Conservation (phyloP, 2,329 filamentous ascomycete genomes). For the Cladorrhinum sp. region DNA sequence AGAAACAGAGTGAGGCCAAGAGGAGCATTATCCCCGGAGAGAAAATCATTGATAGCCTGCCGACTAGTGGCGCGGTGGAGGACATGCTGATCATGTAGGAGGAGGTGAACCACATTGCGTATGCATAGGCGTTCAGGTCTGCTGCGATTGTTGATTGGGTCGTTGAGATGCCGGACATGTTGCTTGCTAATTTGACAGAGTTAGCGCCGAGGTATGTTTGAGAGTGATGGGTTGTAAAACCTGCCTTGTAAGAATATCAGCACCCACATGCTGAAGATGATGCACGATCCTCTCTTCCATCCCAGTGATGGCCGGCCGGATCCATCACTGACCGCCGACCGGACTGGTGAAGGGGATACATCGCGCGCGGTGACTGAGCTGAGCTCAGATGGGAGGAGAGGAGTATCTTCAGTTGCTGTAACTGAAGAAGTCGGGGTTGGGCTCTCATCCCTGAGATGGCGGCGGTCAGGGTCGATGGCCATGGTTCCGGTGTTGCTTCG, state of each 20-base stretch:
- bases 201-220: background rate
- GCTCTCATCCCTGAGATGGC: slow-evolving; percentile 7
- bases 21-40: slow-evolving; percentile 64
- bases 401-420: slow-evolving; percentile 30
- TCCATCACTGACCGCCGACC: slow-evolving; percentile 1
- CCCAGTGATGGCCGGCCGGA: slow-evolving; percentile 28
- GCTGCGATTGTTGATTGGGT: slow-evolving; percentile 73
- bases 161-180: slow-evolving; percentile 79
- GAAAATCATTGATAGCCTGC: slow-evolving; percentile 72
- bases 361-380: slow-evolving; percentile 24
- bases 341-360: slow-evolving; percentile 15
- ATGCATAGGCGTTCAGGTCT: slow-evolving; percentile 70
- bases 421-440: slow-evolving; percentile 22
- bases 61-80: slow-evolving; percentile 64
- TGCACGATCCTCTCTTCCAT: slow-evolving; percentile 39
- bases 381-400: slow-evolving; percentile 28
- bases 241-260: slow-evolving; percentile 60
- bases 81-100: slow-evolving; percentile 66
- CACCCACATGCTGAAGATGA: slow-evolving; percentile 52
- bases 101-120: slow-evolving; percentile 77
- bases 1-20: slow-evolving; percentile 55
- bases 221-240: slow-evolving; percentile 7
- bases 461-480: slow-evolving; percentile 1
- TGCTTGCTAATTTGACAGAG: slow-evolving; percentile 47
- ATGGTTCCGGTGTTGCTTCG: background rate